Percentiles rank a stretch among this genome's conserved stretches.
Conservation (phyloP, 306 rosid species). For the Acacia confusa region DNA sequence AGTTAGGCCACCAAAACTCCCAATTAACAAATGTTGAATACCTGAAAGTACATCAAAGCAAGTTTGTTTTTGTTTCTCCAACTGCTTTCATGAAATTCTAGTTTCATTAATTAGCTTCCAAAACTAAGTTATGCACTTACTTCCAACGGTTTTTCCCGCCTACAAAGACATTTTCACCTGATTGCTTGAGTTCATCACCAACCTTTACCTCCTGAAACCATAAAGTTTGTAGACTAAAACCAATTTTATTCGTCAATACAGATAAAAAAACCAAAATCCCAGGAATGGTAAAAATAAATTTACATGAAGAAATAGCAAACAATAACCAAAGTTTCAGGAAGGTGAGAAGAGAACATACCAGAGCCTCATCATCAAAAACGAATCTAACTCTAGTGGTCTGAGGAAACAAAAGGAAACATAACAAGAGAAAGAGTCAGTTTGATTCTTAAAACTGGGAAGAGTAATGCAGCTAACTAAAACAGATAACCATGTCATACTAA, state of each 20-base stretch:
- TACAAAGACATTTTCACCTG: constrained; percentile 85
- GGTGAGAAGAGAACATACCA: constrained; percentile 65
- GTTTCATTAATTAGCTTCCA: not conserved
- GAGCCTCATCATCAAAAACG: constrained; percentile 76
- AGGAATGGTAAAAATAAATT: not conserved
- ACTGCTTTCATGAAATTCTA: constrained; percentile 2
- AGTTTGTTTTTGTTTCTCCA: constrained; percentile 13
- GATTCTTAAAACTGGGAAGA: constrained; percentile 22
- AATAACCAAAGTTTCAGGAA: constrained; percentile 17
- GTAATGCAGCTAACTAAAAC: not conserved
- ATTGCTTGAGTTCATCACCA: constrained; percentile 80
- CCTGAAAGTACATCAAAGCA: constrained; percentile 39
- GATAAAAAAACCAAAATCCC: not conserved
- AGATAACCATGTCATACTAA: not conserved
- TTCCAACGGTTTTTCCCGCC: constrained; percentile 98
- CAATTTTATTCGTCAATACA: constrained; percentile 1
- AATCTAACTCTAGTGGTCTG: constrained; percentile 92
- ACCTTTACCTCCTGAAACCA: constrained; percentile 79
- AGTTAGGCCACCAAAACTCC: constrained; percentile 99
- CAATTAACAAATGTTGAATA: constrained; percentile 90
- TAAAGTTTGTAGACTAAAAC: constrained; percentile 8
- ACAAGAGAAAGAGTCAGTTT: constrained; percentile 22
- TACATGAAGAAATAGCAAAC: constrained; percentile 10
- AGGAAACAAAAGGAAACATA: constrained; percentile 29
- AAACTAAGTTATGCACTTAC: constrained; percentile 45